Base-by-base conservation (phyloP, 140 eudicot species). In the Senecio squalidus region DNA sequence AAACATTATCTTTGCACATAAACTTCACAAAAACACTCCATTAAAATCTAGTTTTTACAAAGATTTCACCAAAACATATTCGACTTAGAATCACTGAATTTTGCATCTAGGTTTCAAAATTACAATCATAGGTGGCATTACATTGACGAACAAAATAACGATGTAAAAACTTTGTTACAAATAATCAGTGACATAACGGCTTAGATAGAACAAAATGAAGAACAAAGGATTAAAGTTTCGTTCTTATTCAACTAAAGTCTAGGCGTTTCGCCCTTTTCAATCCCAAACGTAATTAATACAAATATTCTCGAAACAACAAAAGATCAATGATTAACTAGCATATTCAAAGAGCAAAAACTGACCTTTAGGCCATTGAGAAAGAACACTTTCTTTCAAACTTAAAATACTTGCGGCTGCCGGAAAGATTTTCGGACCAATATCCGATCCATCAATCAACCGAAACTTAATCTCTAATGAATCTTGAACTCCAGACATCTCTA, bases 281-380 rank as follows among this genome's bases (percentile, higher is more conserved):
- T 23, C 48, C 20, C 2, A 30, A 56, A 25, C 21, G 51, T 9
- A 30, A 22, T 31, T 26, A 38, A 25, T 6, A 16, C 20, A 38
- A 55, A 43, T 28, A 43, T 4, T 30, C 50, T 7, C 4, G 21
- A 22, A 11, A 11, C 43, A 1, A 62, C 29, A 30, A 4, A 43
- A n/a, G n/a, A n/a, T n/a, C n/a, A n/a, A n/a, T n/a, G 34, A 43
- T 13, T 54, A 29, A 7, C 4, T 6, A 44, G 27, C 27, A 27
- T 27, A 16, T 28, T 29, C 39, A 52, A 24, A 52, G 39, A n/a
- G 27, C 23, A n/a, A 20, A 6, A 46, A 68, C 78, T 43, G 53
- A 84, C 96, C 96, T 88, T 84, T 88, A 34, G 96, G 95, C 96
- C 96, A 88, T 64, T 84, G 95, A 74, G 96, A 66, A 69, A 88